Evolutionary conservation across 768 basidiomycete species (phyloP), one percentile per base, ranked within the genome.

Genomic region (Hydnomerulius pinastri): DNA sequence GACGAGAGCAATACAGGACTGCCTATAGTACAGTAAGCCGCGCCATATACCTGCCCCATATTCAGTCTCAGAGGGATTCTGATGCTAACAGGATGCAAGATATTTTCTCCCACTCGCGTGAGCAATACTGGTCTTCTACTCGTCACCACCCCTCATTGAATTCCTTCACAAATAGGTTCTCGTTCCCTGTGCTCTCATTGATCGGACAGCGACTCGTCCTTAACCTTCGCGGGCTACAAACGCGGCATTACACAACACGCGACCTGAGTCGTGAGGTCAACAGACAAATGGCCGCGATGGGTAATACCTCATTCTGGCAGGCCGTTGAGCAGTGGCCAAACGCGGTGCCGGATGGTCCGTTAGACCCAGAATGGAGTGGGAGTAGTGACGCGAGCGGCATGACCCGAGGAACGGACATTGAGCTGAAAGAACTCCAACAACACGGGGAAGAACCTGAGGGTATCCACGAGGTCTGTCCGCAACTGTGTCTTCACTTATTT

Each of bases 161-260:
- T 8, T 8, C 30, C 7, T 15, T 32, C 30, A 32, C 15, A 7
- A 8, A 32, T 32, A 8, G 30, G 30, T n/a, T n/a, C n/a, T n/a
- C n/a, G n/a, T n/a, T n/a, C n/a, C n/a, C n/a, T n/a, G n/a, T n/a
- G n/a, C n/a, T n/a, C n/a, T n/a, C 18, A 36, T 43, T 50, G 55
- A 48, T 51, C 41, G 65, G 48, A 43, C 66, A 51, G 50, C 68
- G 56, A 39, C 63, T 58, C 45, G 60, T 56, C 28, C 50, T 58
- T 48, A 65, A 58, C 48, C 57, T 58, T 13, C 50, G 46, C 11
- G 23, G 32, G 54, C 55, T 60, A 4, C 49, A 41, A 18, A 13
- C 21, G 17, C 43, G 4, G 1, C 41, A 39, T 0, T 43, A 58
- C 25, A 33, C 49, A 32, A 61, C 44, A 2, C 33, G 32, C 40